Conservation (phyloP, 2,329 filamentous ascomycete species). For the Colletotrichum chrysophilum region DNA sequence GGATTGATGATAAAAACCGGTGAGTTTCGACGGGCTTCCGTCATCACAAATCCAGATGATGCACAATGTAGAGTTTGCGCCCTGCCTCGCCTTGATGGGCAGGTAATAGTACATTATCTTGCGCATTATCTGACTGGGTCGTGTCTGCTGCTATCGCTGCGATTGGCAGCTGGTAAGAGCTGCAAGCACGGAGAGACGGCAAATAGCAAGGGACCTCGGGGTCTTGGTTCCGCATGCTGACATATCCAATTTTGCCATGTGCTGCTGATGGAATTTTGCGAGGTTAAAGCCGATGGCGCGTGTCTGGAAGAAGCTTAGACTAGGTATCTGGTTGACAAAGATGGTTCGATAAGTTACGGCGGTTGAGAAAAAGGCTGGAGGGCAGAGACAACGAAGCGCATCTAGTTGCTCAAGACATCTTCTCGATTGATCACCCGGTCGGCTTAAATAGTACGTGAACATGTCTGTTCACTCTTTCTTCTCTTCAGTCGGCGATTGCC, state of each 20-base stretch:
- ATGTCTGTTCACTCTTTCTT: neutral
- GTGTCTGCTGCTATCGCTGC: neutral
- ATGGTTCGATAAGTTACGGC: neutral
- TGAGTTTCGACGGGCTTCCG: slow-evolving; percentile 18
- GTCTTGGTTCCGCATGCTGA: slow-evolving; percentile 19
- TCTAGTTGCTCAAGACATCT: neutral
- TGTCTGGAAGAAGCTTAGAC: neutral
- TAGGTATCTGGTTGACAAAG: neutral
- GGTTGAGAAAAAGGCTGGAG: neutral
- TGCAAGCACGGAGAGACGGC: neutral
- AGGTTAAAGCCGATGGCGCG: neutral
- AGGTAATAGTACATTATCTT: neutral
- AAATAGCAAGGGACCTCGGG: neutral
- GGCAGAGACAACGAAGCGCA: neutral
- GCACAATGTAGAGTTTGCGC: neutral
- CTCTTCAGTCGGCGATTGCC: neutral
- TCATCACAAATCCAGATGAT: slow-evolving; percentile 20
- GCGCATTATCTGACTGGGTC: neutral
- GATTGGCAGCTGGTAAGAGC: neutral
- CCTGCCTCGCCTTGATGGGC: neutral
- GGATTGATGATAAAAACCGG: neutral
- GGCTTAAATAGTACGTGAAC: neutral
- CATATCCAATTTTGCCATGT: slow-evolving; percentile 8
- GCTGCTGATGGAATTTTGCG: neutral
- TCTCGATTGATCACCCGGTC: neutral